Conservation (phyloP, 1,284 basidiomycete genomes). For the Heterobasidion parviporum region DNA sequence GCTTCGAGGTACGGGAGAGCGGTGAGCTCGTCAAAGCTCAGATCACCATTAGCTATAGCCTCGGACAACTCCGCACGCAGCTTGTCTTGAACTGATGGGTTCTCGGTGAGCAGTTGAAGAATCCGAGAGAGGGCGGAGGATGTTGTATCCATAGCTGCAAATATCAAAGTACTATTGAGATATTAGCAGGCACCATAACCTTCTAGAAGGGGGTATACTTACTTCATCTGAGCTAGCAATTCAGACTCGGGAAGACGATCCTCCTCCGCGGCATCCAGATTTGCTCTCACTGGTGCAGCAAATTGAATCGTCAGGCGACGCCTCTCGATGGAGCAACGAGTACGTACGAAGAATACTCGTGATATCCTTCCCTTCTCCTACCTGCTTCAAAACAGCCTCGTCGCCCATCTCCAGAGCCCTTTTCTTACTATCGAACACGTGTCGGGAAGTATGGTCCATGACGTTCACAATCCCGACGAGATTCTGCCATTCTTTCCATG, state of each 20-base stretch:
- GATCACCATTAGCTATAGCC: constrained; percentile 8
- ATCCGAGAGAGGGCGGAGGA: constrained; percentile 11
- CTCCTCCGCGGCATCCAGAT: constrained; percentile 9
- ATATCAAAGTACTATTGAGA: constrained; percentile 5
- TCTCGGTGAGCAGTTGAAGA: constrained; percentile 10
- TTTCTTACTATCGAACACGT: constrained; percentile 33
- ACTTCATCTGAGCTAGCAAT: constrained; percentile 11
- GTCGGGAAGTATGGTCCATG: constrained; percentile 25
- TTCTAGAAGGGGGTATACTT: not conserved
- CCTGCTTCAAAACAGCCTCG: constrained; percentile 21
- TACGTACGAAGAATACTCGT: constrained; percentile 35
- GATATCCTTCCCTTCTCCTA: constrained; percentile 34
- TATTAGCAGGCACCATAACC: not conserved
- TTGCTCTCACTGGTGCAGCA: constrained; percentile 7
- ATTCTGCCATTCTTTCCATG: constrained; percentile 23
- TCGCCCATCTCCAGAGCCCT: constrained; percentile 26
- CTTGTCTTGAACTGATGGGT: constrained; percentile 12
- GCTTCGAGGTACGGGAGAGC: constrained; percentile 7
- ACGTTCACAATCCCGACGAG: constrained; percentile 28
- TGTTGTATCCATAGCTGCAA: constrained; percentile 14
- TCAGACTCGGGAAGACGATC: constrained; percentile 6
- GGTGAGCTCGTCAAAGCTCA: not conserved
- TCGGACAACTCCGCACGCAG: constrained; percentile 17
- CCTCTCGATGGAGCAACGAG: not conserved
- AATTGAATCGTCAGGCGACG: not conserved